These are phyloP conservation scores for Paralagenidium karlingii DNA, from an alignment of 352 stramenopile species.

Conservation along the genomic window DNA sequence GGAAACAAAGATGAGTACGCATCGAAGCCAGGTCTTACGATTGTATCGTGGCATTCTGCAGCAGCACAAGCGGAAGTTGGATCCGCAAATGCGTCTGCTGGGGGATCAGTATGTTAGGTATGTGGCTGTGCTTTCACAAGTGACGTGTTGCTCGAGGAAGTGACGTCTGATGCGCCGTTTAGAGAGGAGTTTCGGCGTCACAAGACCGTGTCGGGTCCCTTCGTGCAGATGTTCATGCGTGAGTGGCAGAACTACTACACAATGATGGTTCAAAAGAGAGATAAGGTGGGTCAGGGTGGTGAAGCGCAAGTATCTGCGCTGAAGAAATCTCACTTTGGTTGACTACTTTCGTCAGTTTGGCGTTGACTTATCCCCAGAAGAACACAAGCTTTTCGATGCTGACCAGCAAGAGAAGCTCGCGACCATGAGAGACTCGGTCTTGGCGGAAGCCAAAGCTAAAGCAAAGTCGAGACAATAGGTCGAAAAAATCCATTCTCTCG, in stretches of 20 bases:
- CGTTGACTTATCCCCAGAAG: constrained; percentile 39
- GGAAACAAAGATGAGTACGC: constrained; percentile 10
- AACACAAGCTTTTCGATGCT: constrained; percentile 40
- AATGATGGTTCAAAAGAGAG: constrained; percentile 30
- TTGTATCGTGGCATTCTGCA: constrained; percentile 73
- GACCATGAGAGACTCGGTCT: constrained; percentile 56
- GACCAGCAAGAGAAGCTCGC: constrained; percentile 59
- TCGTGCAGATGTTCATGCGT: constrained; percentile 56
- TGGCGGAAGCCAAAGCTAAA: constrained; percentile 46
- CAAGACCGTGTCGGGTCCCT: constrained; percentile 62
- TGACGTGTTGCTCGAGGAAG: neutral
- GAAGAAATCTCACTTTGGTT: neutral
- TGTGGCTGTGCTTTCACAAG: neutral
- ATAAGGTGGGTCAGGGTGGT: constrained; percentile 16
- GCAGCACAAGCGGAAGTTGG: constrained; percentile 59
- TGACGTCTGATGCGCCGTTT: neutral
- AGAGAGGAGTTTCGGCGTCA: constrained; percentile 78
- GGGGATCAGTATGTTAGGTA: constrained; percentile 74
- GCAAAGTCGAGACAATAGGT: neutral
- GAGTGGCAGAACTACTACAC: constrained; percentile 69
- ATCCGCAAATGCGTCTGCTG: constrained; percentile 70
- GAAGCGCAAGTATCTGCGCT: neutral
- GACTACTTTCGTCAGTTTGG: constrained; percentile 24
- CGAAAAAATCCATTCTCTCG: too few relatives aligned
- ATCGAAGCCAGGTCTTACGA: constrained; percentile 29